Conservation (phyloP, 2,329 filamentous ascomycete species). For the Aspergillus sojae region DNA sequence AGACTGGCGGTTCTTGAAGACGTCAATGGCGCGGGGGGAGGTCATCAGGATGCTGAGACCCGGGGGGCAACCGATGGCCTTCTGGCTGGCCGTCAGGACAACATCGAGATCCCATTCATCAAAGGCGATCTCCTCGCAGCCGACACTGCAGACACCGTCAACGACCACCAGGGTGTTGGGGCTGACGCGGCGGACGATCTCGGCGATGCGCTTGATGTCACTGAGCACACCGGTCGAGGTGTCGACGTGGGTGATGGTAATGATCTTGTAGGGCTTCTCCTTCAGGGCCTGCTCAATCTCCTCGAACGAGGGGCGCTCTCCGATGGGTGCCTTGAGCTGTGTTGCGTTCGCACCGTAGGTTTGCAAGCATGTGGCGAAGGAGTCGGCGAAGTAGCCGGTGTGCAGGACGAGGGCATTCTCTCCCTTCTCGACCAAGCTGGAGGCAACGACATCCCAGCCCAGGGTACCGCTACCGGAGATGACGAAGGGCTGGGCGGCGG, state of each 20-base stretch:
- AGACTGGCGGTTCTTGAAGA: conserved; percentile 77
- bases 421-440: conserved; percentile 85
- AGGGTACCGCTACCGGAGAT: conserved; percentile 93
- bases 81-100: conserved; percentile 92
- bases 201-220: conserved; percentile 81
- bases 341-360: conserved; percentile 90
- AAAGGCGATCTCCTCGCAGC: conserved; percentile 92
- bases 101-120: conserved; percentile 93
- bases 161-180: conserved; percentile 90
- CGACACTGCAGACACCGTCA: conserved; percentile 96
- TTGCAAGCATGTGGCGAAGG: conserved; percentile 87
- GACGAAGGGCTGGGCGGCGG: conserved; percentile 84
- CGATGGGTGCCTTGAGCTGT: conserved; percentile 86
- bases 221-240: conserved; percentile 95
- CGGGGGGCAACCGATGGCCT: conserved; percentile 93
- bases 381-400: conserved; percentile 96
- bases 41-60: conserved; percentile 94
- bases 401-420: conserved; percentile 92
- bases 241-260: conserved; percentile 96
- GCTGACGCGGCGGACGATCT: conserved; percentile 81
- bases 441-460: conserved; percentile 95
- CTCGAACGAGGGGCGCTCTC: conserved; percentile 79
- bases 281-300: conserved; percentile 87
- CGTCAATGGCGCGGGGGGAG: conserved; percentile 82
- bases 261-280: conserved; percentile 88